phyloP scores from a whole-genome alignment of 768 basidiomycete genomes.

The Sarcodon sp. region DNA sequence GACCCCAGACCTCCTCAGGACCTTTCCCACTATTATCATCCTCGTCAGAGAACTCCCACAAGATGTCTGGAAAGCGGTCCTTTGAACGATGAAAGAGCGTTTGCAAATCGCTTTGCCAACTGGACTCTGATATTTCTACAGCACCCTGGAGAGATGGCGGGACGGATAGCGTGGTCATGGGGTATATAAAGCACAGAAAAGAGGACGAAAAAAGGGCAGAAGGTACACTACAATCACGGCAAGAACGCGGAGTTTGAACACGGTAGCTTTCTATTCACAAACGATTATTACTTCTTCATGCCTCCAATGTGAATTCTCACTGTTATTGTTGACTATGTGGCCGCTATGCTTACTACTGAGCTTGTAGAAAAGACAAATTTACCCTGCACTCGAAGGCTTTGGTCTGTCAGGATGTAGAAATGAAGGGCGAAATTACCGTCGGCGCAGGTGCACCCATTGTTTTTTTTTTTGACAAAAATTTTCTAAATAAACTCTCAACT shows the following conservation, averaged over 20 bases:
- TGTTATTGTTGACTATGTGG: slow-evolving; percentile 1
- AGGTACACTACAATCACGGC: neutral
- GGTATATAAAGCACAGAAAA: neutral
- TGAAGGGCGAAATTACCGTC: slow-evolving; percentile 91
- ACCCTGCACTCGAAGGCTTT: slow-evolving; percentile 85
- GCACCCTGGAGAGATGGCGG: slow-evolving; percentile 53
- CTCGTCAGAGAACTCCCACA: slow-evolving; percentile 64
- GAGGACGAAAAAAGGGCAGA: neutral
- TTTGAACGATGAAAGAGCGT: slow-evolving; percentile 71
- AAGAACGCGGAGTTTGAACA: slow-evolving; percentile 1
- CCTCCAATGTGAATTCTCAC: slow-evolving; percentile 7
- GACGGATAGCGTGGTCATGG: slow-evolving; percentile 13
- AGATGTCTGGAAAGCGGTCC: slow-evolving; percentile 91
- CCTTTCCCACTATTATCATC: slow-evolving; percentile 28
- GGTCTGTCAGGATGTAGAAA: slow-evolving; percentile 87
- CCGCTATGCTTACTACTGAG: neutral
- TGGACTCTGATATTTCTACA: slow-evolving; percentile 47
- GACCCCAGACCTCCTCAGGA: slow-evolving; percentile 68
- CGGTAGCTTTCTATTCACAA: neutral
- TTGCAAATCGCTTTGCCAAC: slow-evolving; percentile 77
- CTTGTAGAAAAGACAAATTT: slow-evolving; percentile 71
- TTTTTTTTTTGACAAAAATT: neutral
- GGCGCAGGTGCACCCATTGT: slow-evolving; percentile 44
- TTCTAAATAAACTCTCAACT: neutral
- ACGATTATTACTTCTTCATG: slow-evolving; percentile 5